phyloP scores from a whole-genome alignment of 352 stramenopile species.

The Phytophthora sojae region DNA sequence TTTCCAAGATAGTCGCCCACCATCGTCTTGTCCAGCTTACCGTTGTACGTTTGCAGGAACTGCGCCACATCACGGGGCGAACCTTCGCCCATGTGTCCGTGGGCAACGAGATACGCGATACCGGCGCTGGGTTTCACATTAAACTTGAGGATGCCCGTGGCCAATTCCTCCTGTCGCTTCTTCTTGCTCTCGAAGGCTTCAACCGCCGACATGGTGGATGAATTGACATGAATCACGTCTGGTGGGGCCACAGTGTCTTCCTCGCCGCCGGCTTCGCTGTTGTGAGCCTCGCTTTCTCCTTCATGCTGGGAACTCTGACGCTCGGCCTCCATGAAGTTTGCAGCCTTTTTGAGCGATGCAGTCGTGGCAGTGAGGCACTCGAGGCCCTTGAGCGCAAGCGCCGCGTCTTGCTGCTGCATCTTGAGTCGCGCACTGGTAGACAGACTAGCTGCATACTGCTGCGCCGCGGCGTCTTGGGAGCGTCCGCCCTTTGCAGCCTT shows the following conservation, averaged over 20 bases:
- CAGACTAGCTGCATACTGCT: conserved; percentile 62
- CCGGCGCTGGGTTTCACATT: conserved; percentile 96
- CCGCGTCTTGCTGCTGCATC: conserved; percentile 75
- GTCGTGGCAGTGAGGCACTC: conserved; percentile 95
- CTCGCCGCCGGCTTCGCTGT: conserved; percentile 50
- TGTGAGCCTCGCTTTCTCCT: conserved; percentile 37
- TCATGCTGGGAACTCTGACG: conserved; percentile 48
- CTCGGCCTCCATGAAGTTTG: conserved; percentile 78
- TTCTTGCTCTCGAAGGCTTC: conserved; percentile 98
- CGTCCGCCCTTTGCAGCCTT: conserved; percentile 95
- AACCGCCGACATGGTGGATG: conserved; percentile 81
- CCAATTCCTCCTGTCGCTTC: conserved; percentile 96
- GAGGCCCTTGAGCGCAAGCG: conserved; percentile 84
- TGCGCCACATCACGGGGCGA: conserved; percentile 93
- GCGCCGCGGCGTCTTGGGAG: conserved; percentile 48
- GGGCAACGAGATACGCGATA: conserved; percentile 92
- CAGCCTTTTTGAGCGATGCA: conserved; percentile 92
- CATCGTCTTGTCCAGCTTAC: conserved; percentile 96
- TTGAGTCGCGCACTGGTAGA: conserved; percentile 71
- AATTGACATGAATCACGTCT: conserved; percentile 36
- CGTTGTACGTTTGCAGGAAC: conserved; percentile 94
- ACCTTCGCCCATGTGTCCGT: conserved; percentile 92
- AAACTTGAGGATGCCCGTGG: conserved; percentile 98
- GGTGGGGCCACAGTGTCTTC: conserved; percentile 49
- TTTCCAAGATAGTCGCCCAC: conserved; percentile 98